Evolutionary conservation across 2,329 filamentous ascomycete genomes (phyloP), one percentile per base, ranked within the genome.

Genomic region (Xylaria sp.): DNA sequence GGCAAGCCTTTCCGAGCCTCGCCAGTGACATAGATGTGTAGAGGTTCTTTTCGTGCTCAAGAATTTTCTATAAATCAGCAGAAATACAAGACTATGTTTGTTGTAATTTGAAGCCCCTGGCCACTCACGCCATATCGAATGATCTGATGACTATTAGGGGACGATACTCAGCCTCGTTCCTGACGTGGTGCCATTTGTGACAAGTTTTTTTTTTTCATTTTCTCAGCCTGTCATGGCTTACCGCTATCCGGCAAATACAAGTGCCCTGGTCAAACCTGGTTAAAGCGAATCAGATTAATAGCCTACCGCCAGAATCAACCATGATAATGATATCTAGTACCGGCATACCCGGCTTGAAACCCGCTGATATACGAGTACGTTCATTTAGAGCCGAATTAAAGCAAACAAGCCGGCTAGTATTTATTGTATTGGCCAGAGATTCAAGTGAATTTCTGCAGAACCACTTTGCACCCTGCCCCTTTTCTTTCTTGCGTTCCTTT

Each of bases 71-170:
- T 51, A 51, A 31, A 51, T 42, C 11, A 54, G 31, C 13, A 36
- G n/a, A 13, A 11, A 20, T 36, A 23, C 20, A 31, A 11, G 36
- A 31, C 6, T 28, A 36, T 26, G 49, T 49, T n/a, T n/a, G 23
- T 17, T 33, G 13, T 23, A 53, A 59, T 63, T 65, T 70, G 69
- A 70, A 65, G 66, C 66, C 71, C 69, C 64, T 68, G 69, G 63
- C 68, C 68, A 66, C 71, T 75, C 68, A 74, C 70, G 71, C 74
- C 72, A 74, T 66, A 66, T 71, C 67, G 70, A 49, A 66, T 56
- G 65, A 68, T 59, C 28, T 31, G 28, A 23, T 33, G n/a, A 13
- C 31, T 44, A 5, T 49, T 53, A 7, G 13, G 17, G n/a, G 7
- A 66, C 28, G 33, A 54, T 36, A 31, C 38, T 20, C 38, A 59